A percentile compares a stretch with the other conserved stretches of the same genome.
Conservation (phyloP, 306 rosid species). For the Medicago arabica region DNA sequence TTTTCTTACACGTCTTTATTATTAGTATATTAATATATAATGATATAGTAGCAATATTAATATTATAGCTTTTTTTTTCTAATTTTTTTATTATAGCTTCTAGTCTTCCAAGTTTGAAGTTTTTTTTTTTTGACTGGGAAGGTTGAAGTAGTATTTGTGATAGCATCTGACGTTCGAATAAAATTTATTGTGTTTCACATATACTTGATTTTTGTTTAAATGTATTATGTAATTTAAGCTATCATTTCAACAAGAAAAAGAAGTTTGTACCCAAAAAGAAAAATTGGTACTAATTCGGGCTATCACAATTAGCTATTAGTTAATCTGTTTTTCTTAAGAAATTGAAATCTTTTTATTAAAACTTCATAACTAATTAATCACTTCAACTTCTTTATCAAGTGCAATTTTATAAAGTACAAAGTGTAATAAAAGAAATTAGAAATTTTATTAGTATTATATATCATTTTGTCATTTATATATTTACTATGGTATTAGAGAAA, state of each 20-base stretch:
- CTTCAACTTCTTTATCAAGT: too few species aligned
- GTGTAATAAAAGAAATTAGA: too few species aligned
- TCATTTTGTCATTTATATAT: too few species aligned
- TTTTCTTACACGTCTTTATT: not conserved
- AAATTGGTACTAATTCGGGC: too few species aligned
- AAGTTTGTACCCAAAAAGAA: not conserved
- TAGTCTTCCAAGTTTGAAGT: conserved; percentile 4
- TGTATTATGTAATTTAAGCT: not conserved
- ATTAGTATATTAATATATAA: conserved; percentile 13
- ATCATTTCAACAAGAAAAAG: not conserved
- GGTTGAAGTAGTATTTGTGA: not conserved
- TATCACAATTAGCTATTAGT: too few species aligned
- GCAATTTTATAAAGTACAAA: too few species aligned
- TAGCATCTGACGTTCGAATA: too few species aligned
- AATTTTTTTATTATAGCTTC: not conserved
- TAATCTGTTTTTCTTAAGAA: too few species aligned
- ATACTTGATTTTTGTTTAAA: not conserved
- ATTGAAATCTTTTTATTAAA: too few species aligned
- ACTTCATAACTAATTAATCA: too few species aligned
- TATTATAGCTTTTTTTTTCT: not conserved
- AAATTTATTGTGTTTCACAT: not conserved
- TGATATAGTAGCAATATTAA: not conserved
- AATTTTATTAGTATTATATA: too few species aligned
- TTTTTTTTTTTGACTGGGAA: not conserved
- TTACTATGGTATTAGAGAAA: too few species aligned